Percentiles rank a stretch among this genome's conserved stretches.
Conservation (phyloP, 371 early-diverging fungal species). For the Rhizopus microsporus region DNA sequence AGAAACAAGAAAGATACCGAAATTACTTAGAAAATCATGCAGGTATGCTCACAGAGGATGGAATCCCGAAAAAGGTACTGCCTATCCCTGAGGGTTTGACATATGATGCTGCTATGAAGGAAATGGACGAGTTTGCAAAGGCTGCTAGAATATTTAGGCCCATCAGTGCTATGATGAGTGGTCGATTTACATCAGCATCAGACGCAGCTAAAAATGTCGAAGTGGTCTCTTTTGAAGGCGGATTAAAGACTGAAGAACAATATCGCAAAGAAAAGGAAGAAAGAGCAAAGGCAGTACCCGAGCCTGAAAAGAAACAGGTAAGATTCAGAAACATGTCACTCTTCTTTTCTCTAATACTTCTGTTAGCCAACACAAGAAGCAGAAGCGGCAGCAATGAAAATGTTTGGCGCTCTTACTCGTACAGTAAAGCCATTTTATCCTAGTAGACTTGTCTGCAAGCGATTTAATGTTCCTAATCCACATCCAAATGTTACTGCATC, state of each 20-base stretch:
- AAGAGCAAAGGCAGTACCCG: slow-evolving; percentile 24
- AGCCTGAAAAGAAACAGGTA: slow-evolving; percentile 35
- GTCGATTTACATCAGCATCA: slow-evolving; percentile 72
- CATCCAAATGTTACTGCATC: slow-evolving; percentile 59
- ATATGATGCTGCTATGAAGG: slow-evolving; percentile 62
- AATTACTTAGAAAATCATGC: slow-evolving; percentile 72
- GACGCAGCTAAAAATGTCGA: slow-evolving; percentile 24
- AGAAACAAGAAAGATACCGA: slow-evolving; percentile 81
- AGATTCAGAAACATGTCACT: background rate
- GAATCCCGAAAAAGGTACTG: slow-evolving; percentile 29
- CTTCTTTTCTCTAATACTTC: background rate
- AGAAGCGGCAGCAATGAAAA: slow-evolving; percentile 69
- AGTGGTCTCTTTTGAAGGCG: slow-evolving; percentile 48
- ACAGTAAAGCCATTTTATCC: slow-evolving; percentile 66
- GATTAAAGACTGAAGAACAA: slow-evolving; percentile 50
- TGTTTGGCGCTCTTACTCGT: slow-evolving; percentile 80
- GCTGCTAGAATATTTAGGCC: slow-evolving; percentile 85
- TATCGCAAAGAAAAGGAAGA: slow-evolving; percentile 46
- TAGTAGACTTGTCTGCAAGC: slow-evolving; percentile 72
- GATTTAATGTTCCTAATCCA: slow-evolving; percentile 81
- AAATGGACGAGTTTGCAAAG: slow-evolving; percentile 78
- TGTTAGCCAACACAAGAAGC: slow-evolving; percentile 56
- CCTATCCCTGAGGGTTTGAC: slow-evolving; percentile 55
- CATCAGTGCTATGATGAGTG: slow-evolving; percentile 74
- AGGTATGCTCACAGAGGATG: slow-evolving; percentile 40